Base-by-base conservation (phyloP, 805 yeast species). In the Groenewaldozyma salmanticensis region DNA sequence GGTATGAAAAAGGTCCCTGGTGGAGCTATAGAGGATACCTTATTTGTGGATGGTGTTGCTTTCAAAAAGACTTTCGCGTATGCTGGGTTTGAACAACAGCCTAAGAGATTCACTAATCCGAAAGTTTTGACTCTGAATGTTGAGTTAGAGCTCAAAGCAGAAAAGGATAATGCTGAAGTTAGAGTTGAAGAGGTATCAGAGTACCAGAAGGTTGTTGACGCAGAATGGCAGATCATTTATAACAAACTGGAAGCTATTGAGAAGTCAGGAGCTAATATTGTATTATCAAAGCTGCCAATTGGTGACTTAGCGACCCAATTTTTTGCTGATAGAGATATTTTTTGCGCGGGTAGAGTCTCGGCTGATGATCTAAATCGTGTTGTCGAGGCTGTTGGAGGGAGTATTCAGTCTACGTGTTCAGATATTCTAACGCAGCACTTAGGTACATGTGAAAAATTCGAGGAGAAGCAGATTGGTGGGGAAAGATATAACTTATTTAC, bases 21-120 rank as follows among this genome's bases (percentile, higher is more conserved):
- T 53, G 98, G 98, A 45, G 83, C 88, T 38, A 81, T 92, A 77
- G 96, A 90, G 59, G 97, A 92, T 55, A 82, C 96, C 7, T 58
- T 77, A 47, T 83, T 87, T 52, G 75, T 92, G 39, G 75, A 84
- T 52, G 98, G 98, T 58, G 97, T 92, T 46, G 98, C 96, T 2
- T 92, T 92, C 66, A 86, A 92, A 58, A 92, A 92, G 68, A 88
- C 98, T 0, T 92, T 92, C 56, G 81, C 96, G 20, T 92, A 92
- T 55, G 98, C 98, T 36, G 98, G 98, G 2, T 92, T 92, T 60
- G 98, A 92, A 65, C 98, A 92, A 68, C 98, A 92, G 65, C 98
- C 98, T 39, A 92, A 92, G 64, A 64, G 61, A 39, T 86, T 92
- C 60, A 54, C 55, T 16, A 70, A 84, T 61, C 96, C 98, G 36